Evolutionary conservation across 768 basidiomycete species (phyloP), one percentile per base, ranked within the genome.

Genomic region (Auricularia cornea): DNA sequence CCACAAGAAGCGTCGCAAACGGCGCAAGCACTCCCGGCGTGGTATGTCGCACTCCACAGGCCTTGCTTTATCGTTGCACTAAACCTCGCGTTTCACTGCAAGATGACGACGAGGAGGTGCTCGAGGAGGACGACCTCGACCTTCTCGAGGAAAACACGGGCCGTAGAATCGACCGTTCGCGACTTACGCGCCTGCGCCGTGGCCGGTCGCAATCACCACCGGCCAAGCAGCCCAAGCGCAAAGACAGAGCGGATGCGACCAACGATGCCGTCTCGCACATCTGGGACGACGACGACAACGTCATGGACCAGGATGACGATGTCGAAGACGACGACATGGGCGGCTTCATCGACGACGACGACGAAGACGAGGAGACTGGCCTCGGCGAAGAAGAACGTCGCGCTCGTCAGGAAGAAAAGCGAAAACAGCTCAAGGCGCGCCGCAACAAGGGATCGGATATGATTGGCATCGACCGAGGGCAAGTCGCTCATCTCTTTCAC

Each of bases 111-210:
- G 86, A 77, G n/a, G 77, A 76, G 29, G 73, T 66, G 8, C 75
- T 98, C 59, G 94, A 97, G 66, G 97, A 98, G 35, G 80, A 86
- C 79, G 81, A 97, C 80, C 74, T 98, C 67, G 96, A 96, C 70
- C 80, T 90, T 3, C 70, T 90, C 28, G 83, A 86, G 67, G 87
- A 90, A 75, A 98, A 97, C 68, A 93, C 92, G 12, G 94, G 96
- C 11, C 81, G 84, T 3, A 81, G 86, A 2, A 89, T 90, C 74
- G 68, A 72, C 8, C 72, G 74, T 57, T 84, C 86, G 69, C 83
- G 87, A 61, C 76, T 95, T 54, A 94, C 85, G 63, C 80, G 88
- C 63, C 81, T 83, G 71, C 87, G 94, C 63, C 86, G 92, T 64
- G 85, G 86, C 32, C 84, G 84, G 67, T 87, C 88, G 3, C 84